These are phyloP conservation scores for Trichaptum fuscoviolaceum DNA, from an alignment of 768 basidiomycete species.

Conservation along the genomic window DNA sequence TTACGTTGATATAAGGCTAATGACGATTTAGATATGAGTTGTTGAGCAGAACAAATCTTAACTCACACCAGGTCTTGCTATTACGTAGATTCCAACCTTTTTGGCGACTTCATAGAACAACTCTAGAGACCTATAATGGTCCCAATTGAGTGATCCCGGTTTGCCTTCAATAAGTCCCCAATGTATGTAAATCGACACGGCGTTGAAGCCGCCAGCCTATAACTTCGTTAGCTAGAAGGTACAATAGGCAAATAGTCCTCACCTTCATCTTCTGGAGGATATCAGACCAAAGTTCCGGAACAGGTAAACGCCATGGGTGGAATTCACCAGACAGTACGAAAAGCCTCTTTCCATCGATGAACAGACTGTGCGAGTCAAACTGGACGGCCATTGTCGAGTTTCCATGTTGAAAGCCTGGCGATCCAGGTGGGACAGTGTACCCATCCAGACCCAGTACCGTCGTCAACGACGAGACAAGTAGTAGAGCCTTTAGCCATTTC, in stretches of 20 bases:
- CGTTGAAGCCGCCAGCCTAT: constrained; percentile 22
- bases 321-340: constrained; percentile 20
- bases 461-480: background rate
- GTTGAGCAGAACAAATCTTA: background rate
- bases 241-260: background rate
- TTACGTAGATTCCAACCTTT: constrained; percentile 19
- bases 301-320: constrained; percentile 21
- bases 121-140: constrained; percentile 14
- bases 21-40: background rate
- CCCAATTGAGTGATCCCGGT: constrained; percentile 14
- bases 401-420: constrained; percentile 23
- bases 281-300: constrained; percentile 17
- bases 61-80: constrained; percentile 19
- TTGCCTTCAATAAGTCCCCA: constrained; percentile 19
- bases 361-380: constrained; percentile 20
- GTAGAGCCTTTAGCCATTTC: constrained; percentile 2
- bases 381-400: constrained; percentile 19
- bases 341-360: constrained; percentile 17
- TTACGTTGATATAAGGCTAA: constrained; percentile 21
- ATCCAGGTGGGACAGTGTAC: constrained; percentile 18
- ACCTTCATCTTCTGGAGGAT: constrained; percentile 23
- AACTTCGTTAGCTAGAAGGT: background rate
- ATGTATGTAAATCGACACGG: constrained; percentile 18
- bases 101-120: constrained; percentile 17
- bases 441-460: background rate